Percentiles rank a stretch among this genome's conserved stretches.
These are phyloP conservation scores for Brassica hybrid DNA, from an alignment of 441 rosid genomes.

Conservation along the genomic window DNA sequence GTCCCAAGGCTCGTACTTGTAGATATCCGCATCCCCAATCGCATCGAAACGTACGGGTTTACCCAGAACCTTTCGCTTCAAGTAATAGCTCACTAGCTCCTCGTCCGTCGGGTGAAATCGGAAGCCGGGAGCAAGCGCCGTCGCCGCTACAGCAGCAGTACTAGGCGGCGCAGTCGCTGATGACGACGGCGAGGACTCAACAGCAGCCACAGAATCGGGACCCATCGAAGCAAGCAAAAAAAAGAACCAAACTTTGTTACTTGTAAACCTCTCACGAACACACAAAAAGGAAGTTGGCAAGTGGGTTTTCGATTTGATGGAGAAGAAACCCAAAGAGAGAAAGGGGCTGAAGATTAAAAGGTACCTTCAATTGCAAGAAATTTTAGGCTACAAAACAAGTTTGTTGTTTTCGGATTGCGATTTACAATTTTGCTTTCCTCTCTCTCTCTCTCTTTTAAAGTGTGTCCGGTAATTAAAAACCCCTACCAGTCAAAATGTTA, in stretches of 20 bases:
- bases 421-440: too few relatives aligned
- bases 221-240: too few relatives aligned
- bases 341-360: constrained; percentile 12
- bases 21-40: constrained; percentile 82
- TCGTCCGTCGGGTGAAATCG: constrained; percentile 93
- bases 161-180: too few relatives aligned
- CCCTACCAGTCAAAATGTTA: constrained; percentile 19
- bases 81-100: constrained; percentile 79
- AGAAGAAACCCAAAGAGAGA: too few relatives aligned
- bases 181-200: too few relatives aligned
- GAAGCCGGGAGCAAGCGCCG: constrained; percentile 91
- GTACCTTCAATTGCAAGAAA: constrained; percentile 84
- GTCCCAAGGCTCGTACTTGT: constrained; percentile 89
- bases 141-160: constrained; percentile 27
- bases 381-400: constrained; percentile 21
- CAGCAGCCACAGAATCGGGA: too few relatives aligned
- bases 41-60: constrained; percentile 75
- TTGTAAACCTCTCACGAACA: too few relatives aligned
- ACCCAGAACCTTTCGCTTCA: constrained; percentile 75
- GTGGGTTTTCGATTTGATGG: too few relatives aligned
- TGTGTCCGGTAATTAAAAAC: constrained; percentile 28
- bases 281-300: too few relatives aligned
- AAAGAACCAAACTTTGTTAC: too few relatives aligned
- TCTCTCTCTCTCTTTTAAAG: background rate
- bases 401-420: too few relatives aligned